A percentile compares a stretch with the other conserved stretches of the same genome.
phyloP scores from a whole-genome alignment of 2,329 filamentous ascomycete species.

The Epichloe sibirici region DNA sequence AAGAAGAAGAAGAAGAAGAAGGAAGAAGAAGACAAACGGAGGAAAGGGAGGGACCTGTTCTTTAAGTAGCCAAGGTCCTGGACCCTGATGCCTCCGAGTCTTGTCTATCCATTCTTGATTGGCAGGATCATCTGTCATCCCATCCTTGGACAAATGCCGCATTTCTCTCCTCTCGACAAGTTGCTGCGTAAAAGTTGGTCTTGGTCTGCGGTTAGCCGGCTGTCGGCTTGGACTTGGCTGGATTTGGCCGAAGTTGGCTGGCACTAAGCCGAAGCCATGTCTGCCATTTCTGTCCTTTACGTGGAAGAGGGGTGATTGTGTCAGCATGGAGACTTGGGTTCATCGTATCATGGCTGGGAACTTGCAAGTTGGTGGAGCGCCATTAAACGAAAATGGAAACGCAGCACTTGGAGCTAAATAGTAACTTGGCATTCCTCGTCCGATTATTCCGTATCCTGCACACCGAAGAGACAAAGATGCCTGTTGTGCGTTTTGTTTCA shows the following conservation, averaged over 20 bases:
- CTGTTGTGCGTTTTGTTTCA: too few species aligned
- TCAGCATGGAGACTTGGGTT: too few species aligned
- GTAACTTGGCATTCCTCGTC: too few species aligned
- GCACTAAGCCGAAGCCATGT: background rate
- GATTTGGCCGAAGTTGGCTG: too few species aligned
- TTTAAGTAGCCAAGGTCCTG: conserved; percentile 18
- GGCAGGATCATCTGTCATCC: too few species aligned
- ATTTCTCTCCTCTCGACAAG: background rate
- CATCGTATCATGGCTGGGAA: too few species aligned
- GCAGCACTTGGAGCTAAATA: too few species aligned
- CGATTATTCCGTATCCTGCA: too few species aligned
- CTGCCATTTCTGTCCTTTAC: background rate
- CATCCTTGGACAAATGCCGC: background rate
- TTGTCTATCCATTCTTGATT: background rate
- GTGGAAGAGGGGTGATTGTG: too few species aligned
- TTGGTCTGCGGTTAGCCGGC: background rate
- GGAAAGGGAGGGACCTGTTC: conserved; percentile 9
- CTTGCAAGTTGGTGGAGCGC: too few species aligned
- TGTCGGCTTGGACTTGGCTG: background rate
- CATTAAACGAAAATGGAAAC: too few species aligned
- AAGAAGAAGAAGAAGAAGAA: background rate
- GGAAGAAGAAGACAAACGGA: background rate
- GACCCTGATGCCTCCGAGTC: background rate
- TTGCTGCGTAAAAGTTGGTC: background rate
- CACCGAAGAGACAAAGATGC: too few species aligned